Evolutionary conservation across 805 yeast species (phyloP), one percentile per base, ranked within the genome.

Genomic region (Brettanomyces nanus): DNA sequence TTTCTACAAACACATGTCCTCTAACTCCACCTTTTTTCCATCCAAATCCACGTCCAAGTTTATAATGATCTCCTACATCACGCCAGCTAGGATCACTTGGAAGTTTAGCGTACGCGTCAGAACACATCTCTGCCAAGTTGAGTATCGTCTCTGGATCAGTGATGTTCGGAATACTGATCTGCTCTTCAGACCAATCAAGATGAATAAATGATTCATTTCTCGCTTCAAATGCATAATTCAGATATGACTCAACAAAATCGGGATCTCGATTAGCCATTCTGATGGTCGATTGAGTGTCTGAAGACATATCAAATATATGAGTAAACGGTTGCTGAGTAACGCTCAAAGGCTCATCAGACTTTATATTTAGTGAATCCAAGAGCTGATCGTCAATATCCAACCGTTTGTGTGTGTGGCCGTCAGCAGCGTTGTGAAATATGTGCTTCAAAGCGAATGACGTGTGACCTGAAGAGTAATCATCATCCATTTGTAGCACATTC

Each of bases 41-140:
- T 3, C 97, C 97, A 56, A 80, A 80, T 14, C 79, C 75, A n/a
- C 63, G 65, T 30, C 72, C 58, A 21, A 67, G 62, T 43, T 73
- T 66, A 66, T 79, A 85, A 3, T 39, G 38, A 23, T 43, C 39
- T 1, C 56, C 60, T 4, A 56, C 56, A 50, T 90, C 92, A 39
- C 81, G 63, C 97, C 97, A 92, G 54, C 85, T 94, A 33, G 87
- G 89, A 19, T 77, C 73, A 5, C 62, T 53, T 3, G 97, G 97
- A 22, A 75, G 62, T 33, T 73, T 70, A 3, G 86, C 95, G 53
- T 90, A 92, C 3, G 97, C 97, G 56, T 92, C 83, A 1, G 95
- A 84, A 0, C 95, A 77, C 76, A 90, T 83, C 37, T 78, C 59
- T 0, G 97, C 97, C 30, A 90, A 61, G 1, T 83, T 63, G 3